Base-by-base conservation (phyloP, 352 stramenopile genomes). In the Globisporangium radiosum region DNA sequence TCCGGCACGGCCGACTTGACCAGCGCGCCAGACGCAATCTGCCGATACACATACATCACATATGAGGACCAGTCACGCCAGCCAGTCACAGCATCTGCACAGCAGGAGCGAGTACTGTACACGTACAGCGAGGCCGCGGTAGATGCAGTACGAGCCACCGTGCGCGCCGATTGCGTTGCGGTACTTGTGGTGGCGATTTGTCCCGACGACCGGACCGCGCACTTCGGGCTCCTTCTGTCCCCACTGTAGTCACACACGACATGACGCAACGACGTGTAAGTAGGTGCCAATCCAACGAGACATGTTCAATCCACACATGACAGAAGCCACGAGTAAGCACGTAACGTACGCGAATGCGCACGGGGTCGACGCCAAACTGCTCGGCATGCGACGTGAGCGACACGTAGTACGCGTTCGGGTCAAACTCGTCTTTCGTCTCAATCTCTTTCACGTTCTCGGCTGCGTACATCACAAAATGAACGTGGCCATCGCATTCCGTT, bases 161-260 rank as follows among this genome's bases (percentile, higher is more conserved):
- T 99, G 97, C 0, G 97, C 97, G 7, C 97, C 97, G 64, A 99
- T 99, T 52, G 97, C 96, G 71, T 99, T 99, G 39, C 97, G 81
- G 65, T 98, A 97, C 54, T 94, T 90, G 59, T 97, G 87, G 72
- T 98, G 94, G 59, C 94, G 87, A 57, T 98, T 97, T 4, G 95
- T 98, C 54, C 92, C 97, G 68, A 98, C 97, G 65, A 98, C 83
- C 11, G 95, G 95, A 45, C 92, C 95, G 38, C 94, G 88, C 47
- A 97, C 80, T 33, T 91, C 68, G 36, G 95, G 88, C 68, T 97
- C 84, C 52, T 89, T 85, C 70, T 97, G 81, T 4, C 91, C 93
- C 95, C 95, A 98, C 69, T 94, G 72, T 44, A 90, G n/a, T 54
- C 38, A 54, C 40, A 62, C 40, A 55, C 9, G 25, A 11, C 13